phyloP scores from a whole-genome alignment of 1,139 yeast species.

The Yamadazyma oceani region DNA sequence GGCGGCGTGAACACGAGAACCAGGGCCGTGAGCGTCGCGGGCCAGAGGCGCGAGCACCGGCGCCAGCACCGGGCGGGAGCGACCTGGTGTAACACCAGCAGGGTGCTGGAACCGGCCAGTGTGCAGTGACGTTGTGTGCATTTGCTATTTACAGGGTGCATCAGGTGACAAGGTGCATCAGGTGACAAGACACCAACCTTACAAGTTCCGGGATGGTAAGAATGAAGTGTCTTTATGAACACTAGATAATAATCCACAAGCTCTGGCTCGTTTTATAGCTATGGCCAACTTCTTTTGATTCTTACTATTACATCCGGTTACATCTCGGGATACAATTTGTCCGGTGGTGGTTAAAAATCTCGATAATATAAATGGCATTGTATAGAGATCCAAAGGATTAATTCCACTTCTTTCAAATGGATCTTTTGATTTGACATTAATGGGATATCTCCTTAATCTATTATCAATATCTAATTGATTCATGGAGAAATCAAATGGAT shows the following conservation, averaged over 20 bases:
- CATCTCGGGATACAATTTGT: conserved; percentile 62
- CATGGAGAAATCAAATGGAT: conserved; percentile 73
- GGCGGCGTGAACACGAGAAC: background rate
- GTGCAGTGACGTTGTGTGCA: too few relatives aligned
- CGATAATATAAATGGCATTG: conserved; percentile 64
- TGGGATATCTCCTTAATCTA: conserved; percentile 19
- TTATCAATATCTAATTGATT: conserved; percentile 48
- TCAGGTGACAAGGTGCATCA: too few relatives aligned
- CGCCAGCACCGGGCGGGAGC: too few relatives aligned
- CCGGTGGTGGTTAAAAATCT: conserved; percentile 62
- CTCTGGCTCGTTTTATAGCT: conserved; percentile 70
- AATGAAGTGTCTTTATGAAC: conserved; percentile 55
- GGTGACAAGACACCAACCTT: too few relatives aligned
- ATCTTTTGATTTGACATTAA: conserved; percentile 21
- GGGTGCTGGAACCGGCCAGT: too few relatives aligned
- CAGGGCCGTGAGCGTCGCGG: too few relatives aligned
- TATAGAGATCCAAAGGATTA: conserved; percentile 64
- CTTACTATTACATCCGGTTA: conserved; percentile 61
- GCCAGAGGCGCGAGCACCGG: too few relatives aligned
- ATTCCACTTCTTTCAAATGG: conserved; percentile 57
- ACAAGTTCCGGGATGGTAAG: conserved; percentile 43
- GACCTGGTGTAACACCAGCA: too few relatives aligned
- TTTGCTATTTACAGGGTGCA: too few relatives aligned
- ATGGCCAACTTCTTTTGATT: conserved; percentile 66
- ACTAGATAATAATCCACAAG: conserved; percentile 63